Percentiles rank a stretch among this genome's conserved stretches.
These are phyloP conservation scores for Acmispon strigosus DNA, from an alignment of 306 rosid genomes.

Conservation along the genomic window DNA sequence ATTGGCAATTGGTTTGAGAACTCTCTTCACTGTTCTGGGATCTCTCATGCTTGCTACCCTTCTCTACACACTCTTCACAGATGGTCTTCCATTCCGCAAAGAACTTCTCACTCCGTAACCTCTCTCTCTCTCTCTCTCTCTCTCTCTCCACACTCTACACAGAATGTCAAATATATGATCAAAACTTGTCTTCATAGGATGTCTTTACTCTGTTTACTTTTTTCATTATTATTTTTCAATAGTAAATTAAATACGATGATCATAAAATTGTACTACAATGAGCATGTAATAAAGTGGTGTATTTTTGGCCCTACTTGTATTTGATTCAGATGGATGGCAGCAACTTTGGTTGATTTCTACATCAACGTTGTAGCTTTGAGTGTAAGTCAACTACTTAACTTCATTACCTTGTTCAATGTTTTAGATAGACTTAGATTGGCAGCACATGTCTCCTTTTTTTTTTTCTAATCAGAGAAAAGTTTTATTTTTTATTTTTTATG, in stretches of 20 bases:
- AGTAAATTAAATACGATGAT: neutral
- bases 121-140: neutral
- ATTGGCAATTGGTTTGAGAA: constrained; percentile 29
- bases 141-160: no score
- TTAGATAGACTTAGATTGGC: neutral
- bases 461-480: neutral
- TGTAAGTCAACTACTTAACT: constrained; percentile 35
- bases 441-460: neutral
- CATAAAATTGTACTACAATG: neutral
- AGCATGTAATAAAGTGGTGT: neutral
- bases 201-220: neutral
- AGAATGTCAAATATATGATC: no score
- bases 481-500: neutral
- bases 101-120: constrained; percentile 61
- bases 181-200: neutral
- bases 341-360: constrained; percentile 75
- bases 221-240: no score
- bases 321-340: constrained; percentile 71
- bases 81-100: constrained; percentile 61
- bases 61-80: constrained; percentile 44
- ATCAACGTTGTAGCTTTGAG: constrained; percentile 51
- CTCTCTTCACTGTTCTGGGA: constrained; percentile 42
- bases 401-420: neutral
- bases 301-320: neutral
- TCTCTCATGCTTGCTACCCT: constrained; percentile 44